Evolutionary conservation across 2,329 filamentous ascomycete species (phyloP).

Genomic region (Sodiomyces alkalinus): DNA sequence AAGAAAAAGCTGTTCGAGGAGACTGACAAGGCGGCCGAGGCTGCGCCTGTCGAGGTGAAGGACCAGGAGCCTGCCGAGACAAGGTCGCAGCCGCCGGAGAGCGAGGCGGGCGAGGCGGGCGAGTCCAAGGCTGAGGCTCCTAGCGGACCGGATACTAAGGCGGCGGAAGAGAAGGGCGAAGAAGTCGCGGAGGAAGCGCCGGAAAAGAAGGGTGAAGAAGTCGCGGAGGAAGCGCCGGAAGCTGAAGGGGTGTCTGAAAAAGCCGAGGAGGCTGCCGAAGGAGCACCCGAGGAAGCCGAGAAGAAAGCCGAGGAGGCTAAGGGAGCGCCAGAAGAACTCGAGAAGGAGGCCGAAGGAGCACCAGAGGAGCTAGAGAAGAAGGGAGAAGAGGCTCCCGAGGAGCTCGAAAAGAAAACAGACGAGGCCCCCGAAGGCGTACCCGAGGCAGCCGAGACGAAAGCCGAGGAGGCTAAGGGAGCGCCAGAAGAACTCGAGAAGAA

Average conservation of each 20-base stretch:
- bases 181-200: constrained; percentile 5
- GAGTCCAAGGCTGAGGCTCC: constrained; percentile 1
- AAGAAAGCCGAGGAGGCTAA: background rate
- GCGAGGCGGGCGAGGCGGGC: constrained; percentile 2
- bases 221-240: constrained; percentile 1
- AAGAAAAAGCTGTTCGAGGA: constrained; percentile 7
- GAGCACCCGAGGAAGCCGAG: background rate
- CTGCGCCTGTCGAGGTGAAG: constrained; percentile 7
- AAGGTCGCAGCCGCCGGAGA: constrained; percentile 4
- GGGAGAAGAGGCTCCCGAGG: constrained; percentile 3
- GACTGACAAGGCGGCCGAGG: constrained; percentile 6
- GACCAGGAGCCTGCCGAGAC: constrained; percentile 6
- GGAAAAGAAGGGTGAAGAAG: constrained; percentile 4
- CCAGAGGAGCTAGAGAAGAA: constrained; percentile 2
- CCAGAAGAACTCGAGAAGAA: background rate
- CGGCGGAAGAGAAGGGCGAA: background rate
- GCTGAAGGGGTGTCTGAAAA: constrained; percentile 3
- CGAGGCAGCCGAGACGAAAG: background rate
- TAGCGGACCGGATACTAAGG: background rate
- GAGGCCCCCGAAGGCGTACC: background rate
- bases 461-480: background rate
- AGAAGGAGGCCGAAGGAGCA: constrained; percentile 3
- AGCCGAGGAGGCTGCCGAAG: background rate
- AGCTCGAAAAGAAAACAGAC: background rate
- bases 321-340: background rate